Percentiles rank a stretch among this genome's conserved stretches.
These are phyloP conservation scores for Aspergillus costaricaensis DNA, from an alignment of 2,329 filamentous ascomycete species.

Conservation along the genomic window DNA sequence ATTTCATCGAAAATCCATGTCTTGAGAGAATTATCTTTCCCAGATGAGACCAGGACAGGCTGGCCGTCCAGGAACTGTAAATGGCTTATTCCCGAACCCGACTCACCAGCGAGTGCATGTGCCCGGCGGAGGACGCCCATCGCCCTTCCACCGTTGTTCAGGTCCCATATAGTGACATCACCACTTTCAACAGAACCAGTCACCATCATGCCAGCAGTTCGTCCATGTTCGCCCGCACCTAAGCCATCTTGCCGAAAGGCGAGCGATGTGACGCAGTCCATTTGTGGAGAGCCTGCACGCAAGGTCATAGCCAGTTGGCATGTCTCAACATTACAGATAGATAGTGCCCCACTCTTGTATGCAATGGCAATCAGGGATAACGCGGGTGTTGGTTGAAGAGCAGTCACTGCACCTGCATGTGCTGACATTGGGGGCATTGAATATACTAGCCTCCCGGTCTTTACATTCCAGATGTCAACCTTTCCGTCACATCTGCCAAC, in stretches of 20 bases:
- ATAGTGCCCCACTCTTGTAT: constrained; percentile 75
- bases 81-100: constrained; percentile 75
- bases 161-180: constrained; percentile 93
- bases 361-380: constrained; percentile 85
- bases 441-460: constrained; percentile 86
- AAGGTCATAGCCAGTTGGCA: constrained; percentile 73
- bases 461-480: constrained; percentile 97
- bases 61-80: constrained; percentile 88
- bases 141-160: constrained; percentile 84
- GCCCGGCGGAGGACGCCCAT: constrained; percentile 85
- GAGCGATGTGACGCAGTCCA: constrained; percentile 71
- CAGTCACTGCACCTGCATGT: constrained; percentile 78
- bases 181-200: constrained; percentile 77
- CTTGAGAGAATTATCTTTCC: constrained; percentile 88
- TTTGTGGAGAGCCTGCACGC: constrained; percentile 64
- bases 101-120: constrained; percentile 61
- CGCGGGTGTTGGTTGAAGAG: constrained; percentile 79
- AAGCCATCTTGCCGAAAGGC: constrained; percentile 87
- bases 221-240: constrained; percentile 84
- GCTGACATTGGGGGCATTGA: constrained; percentile 77
- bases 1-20: constrained; percentile 96
- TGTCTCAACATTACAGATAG: constrained; percentile 77
- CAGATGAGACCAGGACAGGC: constrained; percentile 85
- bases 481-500: constrained; percentile 83
- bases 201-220: constrained; percentile 87